A percentile compares a stretch with the other conserved stretches of the same genome.
Conservation (phyloP, 257 asterid species). For the Solanum dulcamara region DNA sequence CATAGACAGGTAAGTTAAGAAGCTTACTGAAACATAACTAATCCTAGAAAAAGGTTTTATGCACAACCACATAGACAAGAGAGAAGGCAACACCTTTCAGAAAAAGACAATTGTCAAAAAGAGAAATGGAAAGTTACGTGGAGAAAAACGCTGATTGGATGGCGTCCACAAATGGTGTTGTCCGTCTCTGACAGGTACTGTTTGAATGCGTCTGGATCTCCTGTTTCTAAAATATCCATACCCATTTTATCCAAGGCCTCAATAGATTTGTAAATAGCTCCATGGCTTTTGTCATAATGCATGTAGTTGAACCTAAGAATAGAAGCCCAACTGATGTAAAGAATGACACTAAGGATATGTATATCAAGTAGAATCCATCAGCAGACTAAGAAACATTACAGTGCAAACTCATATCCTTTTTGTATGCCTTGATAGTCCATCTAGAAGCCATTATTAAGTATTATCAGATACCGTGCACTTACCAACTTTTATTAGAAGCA, state of each 20-base stretch:
- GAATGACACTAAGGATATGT: background rate
- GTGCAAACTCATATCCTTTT: background rate
- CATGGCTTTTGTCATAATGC: constrained; percentile 74
- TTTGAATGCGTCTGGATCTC: constrained; percentile 83
- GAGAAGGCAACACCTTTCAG: background rate
- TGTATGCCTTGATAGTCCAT: background rate
- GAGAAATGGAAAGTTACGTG: constrained; percentile 46
- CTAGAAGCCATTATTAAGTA: background rate
- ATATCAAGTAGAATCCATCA: background rate
- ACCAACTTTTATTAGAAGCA: background rate
- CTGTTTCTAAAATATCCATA: constrained; percentile 86
- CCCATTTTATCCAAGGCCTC: constrained; percentile 84
- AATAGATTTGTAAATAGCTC: constrained; percentile 77
- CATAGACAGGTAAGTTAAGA: background rate
- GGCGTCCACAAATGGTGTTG: constrained; percentile 95
- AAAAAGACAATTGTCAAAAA: background rate
- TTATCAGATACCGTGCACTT: background rate
- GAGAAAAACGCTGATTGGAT: constrained; percentile 91
- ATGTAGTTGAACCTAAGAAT: constrained; percentile 59
- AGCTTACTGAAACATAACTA: background rate
- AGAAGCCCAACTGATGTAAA: background rate
- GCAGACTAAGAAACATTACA: background rate
- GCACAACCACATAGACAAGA: background rate
- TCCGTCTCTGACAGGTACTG: constrained; percentile 74
- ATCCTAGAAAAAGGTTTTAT: background rate